phyloP scores from a whole-genome alignment of 331 rosid genomes.

The Arachis monticola region DNA sequence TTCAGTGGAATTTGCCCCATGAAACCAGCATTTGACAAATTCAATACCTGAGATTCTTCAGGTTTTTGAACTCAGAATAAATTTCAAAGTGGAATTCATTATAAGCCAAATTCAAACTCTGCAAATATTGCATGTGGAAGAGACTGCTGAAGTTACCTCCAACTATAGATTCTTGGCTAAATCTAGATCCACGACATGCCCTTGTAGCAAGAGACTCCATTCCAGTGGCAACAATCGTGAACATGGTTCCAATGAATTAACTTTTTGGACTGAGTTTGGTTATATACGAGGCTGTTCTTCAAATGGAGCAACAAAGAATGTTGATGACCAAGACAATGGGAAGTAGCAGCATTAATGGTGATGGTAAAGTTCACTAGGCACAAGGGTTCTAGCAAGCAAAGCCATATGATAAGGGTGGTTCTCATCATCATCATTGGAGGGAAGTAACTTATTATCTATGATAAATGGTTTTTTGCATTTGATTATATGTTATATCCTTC shows the following conservation, averaged over 20 bases:
- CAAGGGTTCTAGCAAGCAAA: background rate
- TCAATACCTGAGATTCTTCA: constrained; percentile 16
- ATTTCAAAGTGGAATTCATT: constrained; percentile 23
- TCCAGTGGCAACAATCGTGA: constrained; percentile 52
- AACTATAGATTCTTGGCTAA: constrained; percentile 6
- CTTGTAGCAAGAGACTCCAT: constrained; percentile 44
- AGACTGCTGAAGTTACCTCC: constrained; percentile 41
- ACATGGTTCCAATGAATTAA: too few relatives aligned
- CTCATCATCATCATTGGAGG: background rate
- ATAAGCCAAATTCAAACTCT: background rate
- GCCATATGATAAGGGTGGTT: background rate
- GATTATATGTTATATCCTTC: too few relatives aligned
- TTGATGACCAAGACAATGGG: too few relatives aligned
- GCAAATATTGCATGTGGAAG: constrained; percentile 33
- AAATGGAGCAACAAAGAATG: too few relatives aligned
- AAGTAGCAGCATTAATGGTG: background rate
- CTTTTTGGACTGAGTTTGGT: background rate
- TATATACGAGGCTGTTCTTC: background rate
- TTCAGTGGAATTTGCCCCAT: constrained; percentile 41
- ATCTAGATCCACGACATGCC: constrained; percentile 41
- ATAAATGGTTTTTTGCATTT: too few relatives aligned
- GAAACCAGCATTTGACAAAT: constrained; percentile 30
- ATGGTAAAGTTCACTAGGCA: background rate
- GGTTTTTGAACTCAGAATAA: background rate
- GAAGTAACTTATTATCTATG: too few relatives aligned